These are phyloP conservation scores for Metarhizium anisopliae DNA, from an alignment of 2,329 filamentous ascomycete species.

Conservation along the genomic window DNA sequence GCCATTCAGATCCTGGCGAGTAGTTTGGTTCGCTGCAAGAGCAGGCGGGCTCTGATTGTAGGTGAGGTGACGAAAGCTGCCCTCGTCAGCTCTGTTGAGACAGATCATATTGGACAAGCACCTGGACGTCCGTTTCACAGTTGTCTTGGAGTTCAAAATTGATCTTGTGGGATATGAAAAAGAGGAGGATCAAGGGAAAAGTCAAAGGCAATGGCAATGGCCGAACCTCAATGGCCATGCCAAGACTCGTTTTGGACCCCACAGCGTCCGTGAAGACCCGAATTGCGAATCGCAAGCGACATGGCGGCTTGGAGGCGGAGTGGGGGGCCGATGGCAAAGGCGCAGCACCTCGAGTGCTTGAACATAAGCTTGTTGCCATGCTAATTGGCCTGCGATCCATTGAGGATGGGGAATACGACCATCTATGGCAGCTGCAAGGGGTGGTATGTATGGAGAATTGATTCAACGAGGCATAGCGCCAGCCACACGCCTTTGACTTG, in stretches of 20 bases:
- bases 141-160: neutral
- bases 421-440: too few species aligned
- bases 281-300: neutral
- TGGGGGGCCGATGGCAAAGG: neutral
- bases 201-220: neutral
- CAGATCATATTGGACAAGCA: slow-evolving; percentile 36
- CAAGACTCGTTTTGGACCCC: slow-evolving; percentile 1
- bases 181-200: neutral
- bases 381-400: slow-evolving; percentile 4
- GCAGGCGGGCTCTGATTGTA: slow-evolving; percentile 47
- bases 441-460: too few species aligned
- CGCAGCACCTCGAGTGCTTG: too few species aligned
- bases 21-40: slow-evolving; percentile 39
- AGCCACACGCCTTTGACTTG: too few species aligned
- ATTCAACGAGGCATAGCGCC: too few species aligned
- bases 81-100: slow-evolving; percentile 44
- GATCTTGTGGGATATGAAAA: neutral
- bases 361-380: neutral
- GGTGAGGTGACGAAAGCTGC: slow-evolving; percentile 34
- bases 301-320: neutral
- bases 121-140: neutral
- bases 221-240: neutral
- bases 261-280: slow-evolving; percentile 1
- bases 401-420: too few species aligned
- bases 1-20: slow-evolving; percentile 46